Conservation (phyloP, 495 filamentous ascomycete genomes). For the Haplographium delicatum region DNA sequence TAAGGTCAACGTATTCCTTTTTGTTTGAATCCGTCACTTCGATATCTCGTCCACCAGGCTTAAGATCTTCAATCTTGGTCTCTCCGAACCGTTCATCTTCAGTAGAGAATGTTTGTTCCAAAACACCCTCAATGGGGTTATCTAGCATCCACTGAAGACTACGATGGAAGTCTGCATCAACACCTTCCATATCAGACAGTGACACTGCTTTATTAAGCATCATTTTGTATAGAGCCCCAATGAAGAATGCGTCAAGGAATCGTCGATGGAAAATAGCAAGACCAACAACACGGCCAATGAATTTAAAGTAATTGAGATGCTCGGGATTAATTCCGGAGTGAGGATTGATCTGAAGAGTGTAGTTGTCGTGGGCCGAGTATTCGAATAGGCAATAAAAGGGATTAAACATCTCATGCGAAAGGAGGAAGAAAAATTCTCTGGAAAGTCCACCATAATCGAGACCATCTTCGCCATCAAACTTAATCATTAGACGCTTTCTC, state of each 20-base stretch:
- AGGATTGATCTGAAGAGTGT: slow-evolving; percentile 99
- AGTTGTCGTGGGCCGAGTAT: slow-evolving; percentile 99
- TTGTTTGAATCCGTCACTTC: slow-evolving; percentile 97
- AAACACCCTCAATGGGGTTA: slow-evolving; percentile 85
- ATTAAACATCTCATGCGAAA: slow-evolving; percentile 99
- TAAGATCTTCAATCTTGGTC: slow-evolving; percentile 84
- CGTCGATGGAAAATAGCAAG: slow-evolving; percentile 97
- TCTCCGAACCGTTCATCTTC: slow-evolving; percentile 98
- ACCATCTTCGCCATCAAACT: slow-evolving; percentile 98
- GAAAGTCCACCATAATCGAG: slow-evolving; percentile 98
- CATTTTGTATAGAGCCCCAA: slow-evolving; percentile 99
- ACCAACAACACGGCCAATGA: slow-evolving; percentile 96
- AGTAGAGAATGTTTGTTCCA: slow-evolving; percentile 91
- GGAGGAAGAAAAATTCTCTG: slow-evolving; percentile 98
- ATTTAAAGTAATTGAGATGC: slow-evolving; percentile 99
- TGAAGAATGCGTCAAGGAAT: slow-evolving; percentile 99
- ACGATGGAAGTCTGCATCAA: slow-evolving; percentile 94
- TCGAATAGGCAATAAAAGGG: slow-evolving; percentile 99
- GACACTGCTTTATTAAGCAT: slow-evolving; percentile 88
- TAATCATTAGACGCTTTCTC: slow-evolving; percentile 98
- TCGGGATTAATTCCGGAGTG: slow-evolving; percentile 99
- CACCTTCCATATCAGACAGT: slow-evolving; percentile 96
- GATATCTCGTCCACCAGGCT: slow-evolving; percentile 83
- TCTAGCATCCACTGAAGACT: slow-evolving; percentile 96
- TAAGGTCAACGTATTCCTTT: slow-evolving; percentile 88